Percentiles rank a stretch among this genome's conserved stretches.
phyloP scores from a whole-genome alignment of 495 filamentous ascomycete species.

The Staphylotrichum longicolle region DNA sequence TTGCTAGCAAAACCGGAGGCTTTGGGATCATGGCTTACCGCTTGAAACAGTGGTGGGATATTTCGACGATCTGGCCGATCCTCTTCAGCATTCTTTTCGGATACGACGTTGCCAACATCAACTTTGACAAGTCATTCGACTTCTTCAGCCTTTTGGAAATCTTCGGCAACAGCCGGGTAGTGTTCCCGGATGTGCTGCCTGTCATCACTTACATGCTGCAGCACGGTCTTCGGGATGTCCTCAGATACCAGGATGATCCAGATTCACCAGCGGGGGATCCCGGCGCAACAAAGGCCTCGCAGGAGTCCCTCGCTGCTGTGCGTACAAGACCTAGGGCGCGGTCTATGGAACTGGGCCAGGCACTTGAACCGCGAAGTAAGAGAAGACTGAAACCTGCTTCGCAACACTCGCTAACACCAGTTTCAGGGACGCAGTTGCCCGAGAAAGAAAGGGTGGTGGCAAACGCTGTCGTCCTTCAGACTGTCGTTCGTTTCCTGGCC shows the following conservation, averaged over 20 bases:
- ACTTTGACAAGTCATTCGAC: slow-evolving; percentile 71
- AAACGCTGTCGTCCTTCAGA: slow-evolving; percentile 61
- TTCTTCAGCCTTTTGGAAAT: slow-evolving; percentile 67
- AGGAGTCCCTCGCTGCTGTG: slow-evolving; percentile 24
- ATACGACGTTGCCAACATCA: slow-evolving; percentile 69
- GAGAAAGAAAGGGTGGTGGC: slow-evolving; percentile 50
- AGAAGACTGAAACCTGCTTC: not conserved
- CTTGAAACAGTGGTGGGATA: slow-evolving; percentile 85
- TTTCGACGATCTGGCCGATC: slow-evolving; percentile 80
- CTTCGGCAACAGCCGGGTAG: slow-evolving; percentile 64
- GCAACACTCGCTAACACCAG: slow-evolving; percentile 21
- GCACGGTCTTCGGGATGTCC: slow-evolving; percentile 66
- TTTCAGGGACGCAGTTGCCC: slow-evolving; percentile 34
- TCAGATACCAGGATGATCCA: slow-evolving; percentile 59
- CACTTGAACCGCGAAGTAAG: slow-evolving; percentile 52
- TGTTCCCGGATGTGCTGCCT: slow-evolving; percentile 74
- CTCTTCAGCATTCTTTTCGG: slow-evolving; percentile 90
- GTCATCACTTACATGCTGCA: slow-evolving; percentile 89
- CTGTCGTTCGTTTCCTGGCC: slow-evolving; percentile 73
- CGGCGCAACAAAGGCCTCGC: slow-evolving; percentile 14
- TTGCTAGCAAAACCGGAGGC: slow-evolving; percentile 78
- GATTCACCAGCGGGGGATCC: slow-evolving; percentile 48
- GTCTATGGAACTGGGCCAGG: slow-evolving; percentile 50
- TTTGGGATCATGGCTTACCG: slow-evolving; percentile 79
- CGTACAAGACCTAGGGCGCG: slow-evolving; percentile 43